Base-by-base conservation (phyloP, 2,329 filamentous ascomycete species). In the Aspergillus vadensis region DNA sequence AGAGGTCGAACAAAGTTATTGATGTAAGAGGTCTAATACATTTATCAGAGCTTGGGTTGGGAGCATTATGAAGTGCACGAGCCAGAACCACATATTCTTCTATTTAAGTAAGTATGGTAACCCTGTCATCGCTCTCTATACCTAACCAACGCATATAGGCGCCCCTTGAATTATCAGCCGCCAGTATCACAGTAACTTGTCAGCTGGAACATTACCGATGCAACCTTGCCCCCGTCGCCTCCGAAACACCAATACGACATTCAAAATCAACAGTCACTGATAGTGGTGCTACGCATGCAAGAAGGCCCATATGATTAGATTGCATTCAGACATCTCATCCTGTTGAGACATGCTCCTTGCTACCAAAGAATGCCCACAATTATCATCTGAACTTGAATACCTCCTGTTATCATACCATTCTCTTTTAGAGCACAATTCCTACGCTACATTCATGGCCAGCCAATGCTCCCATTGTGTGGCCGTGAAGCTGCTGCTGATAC, bases 41-140 rank as follows among this genome's bases (percentile, higher is more conserved):
- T 15, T 58, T 10, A 43, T 53, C 74, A 98, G 93, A 98, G 94
- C 82, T 83, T 99, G 72, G 95, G 95, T 60, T 99, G 95, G 95
- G 94, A 98, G 77, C 95, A 99, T 78, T 99, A 99, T 76, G 95
- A 99, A 79, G 95, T 99, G 57, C 95, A 99, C 77, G 95, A 98
- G 78, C 95, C 95, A 47, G 95, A 99, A 81, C 95, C 95, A 66
- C 95, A 99, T 77, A 99, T 99, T 72, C 85, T 99, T 58, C 86
- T 99, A 32, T 99, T 99, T 86, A 99, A 99, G 94, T 97, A 81
- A 77, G 91, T 83, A 41, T 43, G 39, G 14, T 50, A 61, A 63
- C 30, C 59, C 60, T 47, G 63, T 62, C 36, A 55, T 62, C 63
- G 64, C 73, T 66, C 68, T 65, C 55, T 67, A 58, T 60, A 69